Conservation (phyloP, 768 basidiomycete species). For the Candolleomyces aberdarensis region DNA sequence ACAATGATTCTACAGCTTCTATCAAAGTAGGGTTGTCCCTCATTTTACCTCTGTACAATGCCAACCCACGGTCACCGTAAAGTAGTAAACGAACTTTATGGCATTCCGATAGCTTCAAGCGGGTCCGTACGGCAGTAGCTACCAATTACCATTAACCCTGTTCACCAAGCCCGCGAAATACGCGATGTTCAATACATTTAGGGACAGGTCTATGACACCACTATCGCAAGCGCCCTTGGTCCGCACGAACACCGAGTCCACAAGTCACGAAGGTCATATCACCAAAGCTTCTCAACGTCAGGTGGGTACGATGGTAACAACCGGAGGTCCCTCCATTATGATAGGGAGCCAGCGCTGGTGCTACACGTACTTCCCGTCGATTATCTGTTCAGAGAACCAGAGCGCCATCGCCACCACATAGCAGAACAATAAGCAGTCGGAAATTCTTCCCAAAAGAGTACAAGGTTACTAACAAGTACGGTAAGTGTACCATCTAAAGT, state of each 20-base stretch:
- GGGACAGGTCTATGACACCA: too few species aligned
- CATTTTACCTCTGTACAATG: too few species aligned
- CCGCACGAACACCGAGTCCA: slow-evolving; percentile 2
- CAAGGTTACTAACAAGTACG: neutral
- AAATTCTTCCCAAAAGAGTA: neutral
- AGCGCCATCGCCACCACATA: neutral
- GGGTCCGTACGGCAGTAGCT: too few species aligned
- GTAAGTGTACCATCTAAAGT: neutral
- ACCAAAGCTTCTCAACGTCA: neutral
- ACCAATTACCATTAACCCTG: too few species aligned
- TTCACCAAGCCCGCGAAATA: too few species aligned
- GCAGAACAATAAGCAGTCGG: neutral
- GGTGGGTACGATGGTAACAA: slow-evolving; percentile 1
- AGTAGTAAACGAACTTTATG: too few species aligned
- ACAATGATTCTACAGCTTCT: neutral
- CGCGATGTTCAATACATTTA: too few species aligned
- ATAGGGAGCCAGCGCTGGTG: neutral
- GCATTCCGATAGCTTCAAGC: too few species aligned
- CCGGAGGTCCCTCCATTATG: slow-evolving; percentile 1
- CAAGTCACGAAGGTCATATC: neutral
- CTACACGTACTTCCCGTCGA: neutral
- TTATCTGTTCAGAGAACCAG: neutral
- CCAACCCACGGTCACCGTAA: neutral
- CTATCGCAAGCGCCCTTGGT: neutral
- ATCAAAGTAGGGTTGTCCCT: neutral